Evolutionary conservation across 495 filamentous ascomycete species (phyloP), one percentile per base, ranked within the genome.

Genomic region (Aspergillus saccharolyticus): DNA sequence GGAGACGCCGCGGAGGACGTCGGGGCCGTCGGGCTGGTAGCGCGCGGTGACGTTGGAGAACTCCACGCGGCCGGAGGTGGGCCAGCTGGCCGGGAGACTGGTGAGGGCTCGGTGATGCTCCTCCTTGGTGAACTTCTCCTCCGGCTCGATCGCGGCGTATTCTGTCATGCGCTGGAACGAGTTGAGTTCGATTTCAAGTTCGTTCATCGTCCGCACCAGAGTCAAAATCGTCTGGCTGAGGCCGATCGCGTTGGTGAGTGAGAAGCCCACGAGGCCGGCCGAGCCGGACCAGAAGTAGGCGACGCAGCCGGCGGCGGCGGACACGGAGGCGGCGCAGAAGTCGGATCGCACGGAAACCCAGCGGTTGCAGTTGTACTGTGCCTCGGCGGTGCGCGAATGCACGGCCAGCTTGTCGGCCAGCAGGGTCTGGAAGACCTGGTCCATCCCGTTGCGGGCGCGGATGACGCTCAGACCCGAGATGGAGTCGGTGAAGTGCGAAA

Each of bases 1-100:
- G 52, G 74, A 77, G 50, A 84, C 69, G 20, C 76, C 64, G 47
- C 77, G 80, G 5, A 85, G 68, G 33, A 82, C 76, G 43, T 78
- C 69, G 1, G 75, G 77, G 0, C 76, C 72, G 48, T 77, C 74
- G 28, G 53, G 17, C 17, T 75, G 72, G 54, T 83, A 82, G 45
- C 75, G 71, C 17, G 80, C 75, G 0, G 72, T 76, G 44, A 82
- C 78, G 44, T 77, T 65, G 10, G 70, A 69, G 54, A 83, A 80
- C 53, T 78, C 74, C 19, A 83, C 69, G 14, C 70, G 62, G 24
- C 80, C 80, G 19, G 66, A 70, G 18, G 62, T 65, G 4, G 78
- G 78, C 78, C 78, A 81, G 54, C 70, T 67, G 55, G 69, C 60
- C 4, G 78, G 77, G 18, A 75, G 50, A 30, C 47, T 39, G 33